Evolutionary conservation across 2,329 filamentous ascomycete species (phyloP), one percentile per base, ranked within the genome.

Genomic region (Talaromyces sp.): DNA sequence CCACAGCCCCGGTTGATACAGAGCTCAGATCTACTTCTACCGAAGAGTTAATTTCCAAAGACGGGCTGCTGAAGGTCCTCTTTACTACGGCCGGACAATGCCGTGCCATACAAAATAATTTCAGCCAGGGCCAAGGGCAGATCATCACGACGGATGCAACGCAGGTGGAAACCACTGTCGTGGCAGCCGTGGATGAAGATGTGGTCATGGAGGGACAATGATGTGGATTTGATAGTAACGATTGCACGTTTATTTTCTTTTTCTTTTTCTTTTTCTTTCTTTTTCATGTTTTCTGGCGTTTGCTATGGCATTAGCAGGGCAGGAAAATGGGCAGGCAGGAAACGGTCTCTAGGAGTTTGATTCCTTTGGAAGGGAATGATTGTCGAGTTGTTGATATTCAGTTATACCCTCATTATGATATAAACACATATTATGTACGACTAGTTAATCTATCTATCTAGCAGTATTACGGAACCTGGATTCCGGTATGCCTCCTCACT

Each of bases 61-160:
- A 64, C 11, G 69, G 71, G 7, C 58, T 75, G 2, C 64, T 75
- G 49, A 76, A 76, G 56, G 67, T 73, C 3, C 66, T 76, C 3
- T 74, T 76, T 56, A 75, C 74, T 3, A 71, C 73, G 13, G 64
- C 67, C 3, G 71, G 71, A 35, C 68, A 52, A 17, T 38, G 32
- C 31, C 43, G 19, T 13, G 58, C 58, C 27, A 50, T 62, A 9
- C 56, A 62, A 35, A 53, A 38, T 6, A 41, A 35, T 17, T 59
- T 59, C 11, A 53, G 55, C 9, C 56, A 62, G 14, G 57, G 29
- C 1, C 55, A 51, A 3, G 59, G 59, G 0, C 59, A 55, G 51
- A 43, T 58, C 11, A 56, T 61, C 14, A 58, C 59, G 4, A 56
- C 55, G 4, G 55, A 58, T 11, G 24, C 59, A 17, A 41, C 52